Base-by-base conservation (phyloP, 352 stramenopile species). In the Pythium myriotylum region DNA sequence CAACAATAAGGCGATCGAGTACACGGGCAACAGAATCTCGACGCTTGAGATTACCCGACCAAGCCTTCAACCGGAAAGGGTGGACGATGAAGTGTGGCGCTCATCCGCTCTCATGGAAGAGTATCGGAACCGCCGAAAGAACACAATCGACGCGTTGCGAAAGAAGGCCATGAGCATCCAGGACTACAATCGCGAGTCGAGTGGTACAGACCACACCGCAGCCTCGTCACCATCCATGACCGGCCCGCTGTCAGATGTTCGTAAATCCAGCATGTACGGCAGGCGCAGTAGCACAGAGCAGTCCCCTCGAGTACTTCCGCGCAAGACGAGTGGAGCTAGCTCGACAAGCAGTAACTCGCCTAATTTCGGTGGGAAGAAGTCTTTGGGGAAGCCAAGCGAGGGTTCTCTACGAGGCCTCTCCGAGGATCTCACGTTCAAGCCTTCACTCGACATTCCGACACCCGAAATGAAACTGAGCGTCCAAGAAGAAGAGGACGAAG, bases 11-110 rank as follows among this genome's bases (percentile, higher is more conserved):
- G 68, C 67, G 10, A 43, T 79, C 40, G 68, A 81, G 49, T 72
- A 77, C 51, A 71, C 68, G 16, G 77, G 77, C 19, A 68, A 76
- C 20, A 74, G 78, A 3, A 65, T 80, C 19, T 88, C 76, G 1
- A 82, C 35, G 3, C 41, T 68, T 5, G 46, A 62, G 27, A 52
- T 55, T 23, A 49, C 60, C 3, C 60, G 60, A 6, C 45, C 60
- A 4, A 68, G 60, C 16, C 39, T 68, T 20, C 33, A 41, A 53
- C 19, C 64, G 79, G 26, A 61, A 50, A 17, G 59, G 7, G 52
- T 58, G 13, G 60, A 68, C 5, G 76, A 84, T 24, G 71, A 84
- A 43, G 69, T 53, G 17, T 68, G 60, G 60, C 60, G 45, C 6
- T 68, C 60, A 20, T 52, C 52, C 35, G 24, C 37, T 6, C 46